A percentile compares a stretch with the other conserved stretches of the same genome.
Conservation (phyloP, 1,139 yeast genomes). For the Pichia sp. region DNA sequence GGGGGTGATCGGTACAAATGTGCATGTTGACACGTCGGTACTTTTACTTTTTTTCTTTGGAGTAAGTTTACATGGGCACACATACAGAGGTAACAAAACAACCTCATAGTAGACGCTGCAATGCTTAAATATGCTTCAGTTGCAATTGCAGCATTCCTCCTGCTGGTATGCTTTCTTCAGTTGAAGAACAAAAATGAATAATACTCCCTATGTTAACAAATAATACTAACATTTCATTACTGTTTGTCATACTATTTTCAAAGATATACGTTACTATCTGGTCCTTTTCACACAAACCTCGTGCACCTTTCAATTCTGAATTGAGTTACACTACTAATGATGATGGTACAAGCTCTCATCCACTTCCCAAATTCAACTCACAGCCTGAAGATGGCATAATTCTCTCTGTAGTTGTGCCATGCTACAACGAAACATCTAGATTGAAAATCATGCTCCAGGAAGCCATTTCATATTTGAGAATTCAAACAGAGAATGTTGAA, state of each 20-base stretch:
- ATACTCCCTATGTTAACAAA: no score
- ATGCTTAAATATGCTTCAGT: background rate
- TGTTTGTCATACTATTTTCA: background rate
- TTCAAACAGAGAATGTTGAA: slow-evolving; percentile 3
- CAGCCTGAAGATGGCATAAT: slow-evolving; percentile 36
- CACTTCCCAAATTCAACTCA: slow-evolving; percentile 23
- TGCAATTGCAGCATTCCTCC: background rate
- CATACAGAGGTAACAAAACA: no score
- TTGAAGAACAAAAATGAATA: background rate
- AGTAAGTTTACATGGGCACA: no score
- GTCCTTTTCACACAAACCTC: slow-evolving; percentile 59
- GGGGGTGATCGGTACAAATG: background rate
- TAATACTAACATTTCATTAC: slow-evolving; percentile 16
- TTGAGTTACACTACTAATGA: slow-evolving; percentile 43
- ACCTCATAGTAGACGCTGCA: no score
- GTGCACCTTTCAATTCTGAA: slow-evolving; percentile 53
- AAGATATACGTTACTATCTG: slow-evolving; percentile 43
- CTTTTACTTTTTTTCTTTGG: no score
- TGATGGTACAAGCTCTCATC: slow-evolving; percentile 16
- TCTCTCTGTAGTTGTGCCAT: slow-evolving; percentile 80
- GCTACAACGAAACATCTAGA: slow-evolving; percentile 80
- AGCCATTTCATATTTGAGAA: slow-evolving; percentile 51
- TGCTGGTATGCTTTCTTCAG: background rate
- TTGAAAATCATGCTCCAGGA: slow-evolving; percentile 76
- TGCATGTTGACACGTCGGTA: background rate